phyloP scores from a whole-genome alignment of 129 eudicot genomes.

The Arctium lappa region DNA sequence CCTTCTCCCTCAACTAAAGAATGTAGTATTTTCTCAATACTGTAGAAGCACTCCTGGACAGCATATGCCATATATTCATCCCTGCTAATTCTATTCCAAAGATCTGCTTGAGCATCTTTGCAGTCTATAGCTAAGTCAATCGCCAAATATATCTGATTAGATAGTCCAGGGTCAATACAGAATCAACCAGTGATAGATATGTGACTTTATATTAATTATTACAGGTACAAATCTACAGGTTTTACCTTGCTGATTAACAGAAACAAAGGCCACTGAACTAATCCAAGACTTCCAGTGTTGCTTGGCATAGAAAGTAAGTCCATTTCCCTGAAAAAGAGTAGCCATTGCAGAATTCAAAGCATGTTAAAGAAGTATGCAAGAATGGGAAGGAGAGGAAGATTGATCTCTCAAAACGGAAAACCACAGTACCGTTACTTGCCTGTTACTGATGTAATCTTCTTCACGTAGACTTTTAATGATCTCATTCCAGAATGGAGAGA shows the following conservation, averaged over 20 bases:
- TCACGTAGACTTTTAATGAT: constrained; percentile 90
- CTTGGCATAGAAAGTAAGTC: constrained; percentile 95
- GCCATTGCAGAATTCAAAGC: constrained; percentile 1
- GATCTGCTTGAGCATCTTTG: constrained; percentile 87
- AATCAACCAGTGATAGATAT: neutral
- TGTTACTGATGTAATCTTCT: constrained; percentile 91
- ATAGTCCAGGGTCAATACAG: constrained; percentile 10
- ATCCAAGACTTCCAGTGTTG: constrained; percentile 76
- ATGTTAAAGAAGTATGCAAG: constrained; percentile 7
- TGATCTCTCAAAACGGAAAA: neutral
- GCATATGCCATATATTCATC: constrained; percentile 99
- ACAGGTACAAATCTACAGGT: neutral
- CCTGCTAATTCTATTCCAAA: constrained; percentile 81
- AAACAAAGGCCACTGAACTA: constrained; percentile 97
- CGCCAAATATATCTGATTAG: constrained; percentile 78
- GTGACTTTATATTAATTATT: neutral
- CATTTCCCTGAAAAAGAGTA: constrained; percentile 63
- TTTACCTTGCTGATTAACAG: constrained; percentile 91
- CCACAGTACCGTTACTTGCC: constrained; percentile 35
- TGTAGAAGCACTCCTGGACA: constrained; percentile 88
- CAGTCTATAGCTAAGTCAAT: constrained; percentile 94
- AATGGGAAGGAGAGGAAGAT: neutral
- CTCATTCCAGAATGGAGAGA: constrained; percentile 98
- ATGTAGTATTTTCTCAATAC: constrained; percentile 75
- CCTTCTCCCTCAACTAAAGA: constrained; percentile 94